These are phyloP conservation scores for Dryadomyces sulphureus DNA, from an alignment of 2,329 filamentous ascomycete species.

Conservation along the genomic window DNA sequence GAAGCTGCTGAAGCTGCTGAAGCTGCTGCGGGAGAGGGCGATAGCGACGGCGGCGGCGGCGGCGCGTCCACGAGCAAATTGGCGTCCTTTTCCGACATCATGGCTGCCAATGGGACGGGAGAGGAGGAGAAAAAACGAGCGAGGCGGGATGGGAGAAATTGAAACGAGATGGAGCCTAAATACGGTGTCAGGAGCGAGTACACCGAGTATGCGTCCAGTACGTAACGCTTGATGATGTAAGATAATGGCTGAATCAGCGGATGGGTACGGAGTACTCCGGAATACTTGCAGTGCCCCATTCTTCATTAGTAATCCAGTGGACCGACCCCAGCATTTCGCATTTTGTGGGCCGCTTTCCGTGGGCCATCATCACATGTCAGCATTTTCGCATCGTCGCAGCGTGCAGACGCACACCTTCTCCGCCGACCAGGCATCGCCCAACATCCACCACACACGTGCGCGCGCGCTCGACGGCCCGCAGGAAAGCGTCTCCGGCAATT, in stretches of 20 bases:
- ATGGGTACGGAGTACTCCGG: too few species aligned
- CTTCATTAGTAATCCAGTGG: background rate
- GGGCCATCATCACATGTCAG: background rate
- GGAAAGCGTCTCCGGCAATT: background rate
- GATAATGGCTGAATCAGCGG: too few species aligned
- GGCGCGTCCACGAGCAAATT: background rate
- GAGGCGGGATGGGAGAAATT: background rate
- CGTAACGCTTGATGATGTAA: background rate
- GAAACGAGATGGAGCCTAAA: background rate
- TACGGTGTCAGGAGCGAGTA: background rate
- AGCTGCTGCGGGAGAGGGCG: background rate
- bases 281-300: background rate
- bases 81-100: constrained; percentile 7
- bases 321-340: background rate
- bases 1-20: too few species aligned
- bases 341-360: background rate
- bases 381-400: background rate
- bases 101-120: background rate
- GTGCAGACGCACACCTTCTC: background rate
- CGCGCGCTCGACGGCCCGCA: background rate
- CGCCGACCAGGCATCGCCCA: background rate
- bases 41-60: constrained; percentile 12
- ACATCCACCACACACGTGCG: background rate
- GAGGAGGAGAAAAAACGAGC: background rate
- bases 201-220: too few species aligned